Conservation (phyloP, 1,284 basidiomycete species). For the Trichosporon faecale region DNA sequence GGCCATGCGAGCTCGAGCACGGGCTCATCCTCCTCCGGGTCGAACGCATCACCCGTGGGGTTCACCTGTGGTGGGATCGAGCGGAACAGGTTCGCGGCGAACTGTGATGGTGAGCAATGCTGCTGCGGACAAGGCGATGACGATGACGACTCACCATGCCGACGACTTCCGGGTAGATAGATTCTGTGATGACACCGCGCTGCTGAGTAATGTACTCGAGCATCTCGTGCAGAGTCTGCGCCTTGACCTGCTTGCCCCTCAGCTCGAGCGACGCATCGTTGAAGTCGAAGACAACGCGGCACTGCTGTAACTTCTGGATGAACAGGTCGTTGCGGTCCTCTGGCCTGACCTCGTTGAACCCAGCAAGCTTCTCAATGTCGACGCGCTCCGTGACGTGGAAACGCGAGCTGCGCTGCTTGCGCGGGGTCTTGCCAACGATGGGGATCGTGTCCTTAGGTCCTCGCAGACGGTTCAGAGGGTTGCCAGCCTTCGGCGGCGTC, state of each 20-base stretch:
- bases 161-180: constrained; percentile 98
- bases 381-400: constrained; percentile 96
- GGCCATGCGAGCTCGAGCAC: constrained; percentile 99
- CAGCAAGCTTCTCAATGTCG: constrained; percentile 89
- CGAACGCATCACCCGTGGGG: constrained; percentile 95
- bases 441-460: constrained; percentile 86
- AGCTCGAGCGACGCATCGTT: constrained; percentile 96
- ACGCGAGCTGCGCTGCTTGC: constrained; percentile 91
- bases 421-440: constrained; percentile 87
- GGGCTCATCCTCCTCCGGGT: constrained; percentile 99
- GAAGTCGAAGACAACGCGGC: constrained; percentile 96
- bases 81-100: constrained; percentile 95
- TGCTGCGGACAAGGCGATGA: background rate
- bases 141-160: constrained; percentile 73
- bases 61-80: constrained; percentile 99
- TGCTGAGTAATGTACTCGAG: constrained; percentile 98
- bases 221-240: constrained; percentile 96
- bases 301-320: constrained; percentile 91
- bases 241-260: constrained; percentile 97
- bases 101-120: constrained; percentile 57
- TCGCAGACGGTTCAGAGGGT: constrained; percentile 52
- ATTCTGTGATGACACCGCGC: constrained; percentile 92
- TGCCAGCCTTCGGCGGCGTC: constrained; percentile 54
- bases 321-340: constrained; percentile 88
- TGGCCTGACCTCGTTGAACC: constrained; percentile 88